A percentile compares a stretch with the other conserved stretches of the same genome.
phyloP scores from a whole-genome alignment of 164 flowering plant genomes.

The Aristolochia californica region DNA sequence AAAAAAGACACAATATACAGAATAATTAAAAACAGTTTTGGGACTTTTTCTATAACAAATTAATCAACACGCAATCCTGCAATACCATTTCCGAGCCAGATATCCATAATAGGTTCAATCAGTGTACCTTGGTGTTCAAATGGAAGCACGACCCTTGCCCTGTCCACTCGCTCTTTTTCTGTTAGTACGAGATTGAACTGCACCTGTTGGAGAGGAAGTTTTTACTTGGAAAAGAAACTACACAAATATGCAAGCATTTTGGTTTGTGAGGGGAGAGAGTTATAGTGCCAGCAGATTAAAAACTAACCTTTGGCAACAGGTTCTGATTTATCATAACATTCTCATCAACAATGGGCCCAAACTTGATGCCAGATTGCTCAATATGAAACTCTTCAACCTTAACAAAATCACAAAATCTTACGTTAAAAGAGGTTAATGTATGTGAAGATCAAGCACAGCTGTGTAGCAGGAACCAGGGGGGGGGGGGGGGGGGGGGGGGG shows the following conservation, averaged over 20 bases:
- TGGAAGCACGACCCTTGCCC: slow-evolving; percentile 89
- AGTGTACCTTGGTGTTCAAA: slow-evolving; percentile 90
- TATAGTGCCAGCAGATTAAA: neutral
- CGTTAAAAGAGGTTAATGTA: neutral
- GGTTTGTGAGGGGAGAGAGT: neutral
- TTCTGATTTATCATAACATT: slow-evolving; percentile 34
- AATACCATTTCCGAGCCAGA: no score
- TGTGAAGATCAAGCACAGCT: neutral
- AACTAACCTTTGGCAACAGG: slow-evolving; percentile 60
- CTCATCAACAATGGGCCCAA: slow-evolving; percentile 36
- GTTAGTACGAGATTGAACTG: slow-evolving; percentile 81
- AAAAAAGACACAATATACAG: neutral
- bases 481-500: slow-evolving; percentile 3
- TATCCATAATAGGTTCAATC: neutral
- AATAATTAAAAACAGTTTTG: neutral
- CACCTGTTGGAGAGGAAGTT: slow-evolving; percentile 35
- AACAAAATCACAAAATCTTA: slow-evolving; percentile 9
- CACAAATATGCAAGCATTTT: neutral
- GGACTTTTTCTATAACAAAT: no score
- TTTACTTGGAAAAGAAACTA: neutral
- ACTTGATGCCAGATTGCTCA: slow-evolving; percentile 49
- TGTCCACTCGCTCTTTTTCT: slow-evolving; percentile 68
- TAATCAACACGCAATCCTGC: no score
- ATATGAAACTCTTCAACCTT: slow-evolving; percentile 44
- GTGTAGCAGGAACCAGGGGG: no score